Percentiles rank a stretch among this genome's conserved stretches.
These are phyloP conservation scores for Tranzscheliella williamsii DNA, from an alignment of 1,284 basidiomycete species.

Conservation along the genomic window DNA sequence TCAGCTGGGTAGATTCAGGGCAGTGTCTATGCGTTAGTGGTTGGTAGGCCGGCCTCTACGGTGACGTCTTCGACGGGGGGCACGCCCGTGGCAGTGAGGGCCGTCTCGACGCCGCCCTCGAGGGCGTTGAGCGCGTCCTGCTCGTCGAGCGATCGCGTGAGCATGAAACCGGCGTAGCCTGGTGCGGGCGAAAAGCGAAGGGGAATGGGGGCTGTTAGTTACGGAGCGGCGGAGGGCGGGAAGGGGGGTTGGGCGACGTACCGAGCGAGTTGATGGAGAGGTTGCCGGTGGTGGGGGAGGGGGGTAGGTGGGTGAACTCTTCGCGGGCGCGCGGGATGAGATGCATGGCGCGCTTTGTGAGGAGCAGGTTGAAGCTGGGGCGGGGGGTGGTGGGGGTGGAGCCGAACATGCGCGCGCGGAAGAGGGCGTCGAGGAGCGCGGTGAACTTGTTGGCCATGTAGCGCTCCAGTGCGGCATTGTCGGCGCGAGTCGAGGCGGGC, in stretches of 20 bases:
- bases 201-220: too few species aligned
- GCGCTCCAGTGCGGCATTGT: constrained; percentile 12
- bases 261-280: constrained; percentile 50
- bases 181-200: not conserved
- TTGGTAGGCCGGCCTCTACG: constrained; percentile 22
- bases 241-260: too few species aligned
- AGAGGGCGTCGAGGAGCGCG: constrained; percentile 48
- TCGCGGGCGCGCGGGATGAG: constrained; percentile 50
- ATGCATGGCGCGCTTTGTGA: constrained; percentile 55
- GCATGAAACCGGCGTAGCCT: constrained; percentile 53
- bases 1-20: too few species aligned
- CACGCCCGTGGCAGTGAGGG: constrained; percentile 28
- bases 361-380: constrained; percentile 53
- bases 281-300: constrained; percentile 23
- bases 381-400: constrained; percentile 1
- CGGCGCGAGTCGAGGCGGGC: constrained; percentile 1
- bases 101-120: constrained; percentile 23
- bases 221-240: not conserved
- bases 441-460: constrained; percentile 52
- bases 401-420: constrained; percentile 38
- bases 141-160: constrained; percentile 42
- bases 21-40: constrained; percentile 9
- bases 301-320: constrained; percentile 19
- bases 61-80: constrained; percentile 38
- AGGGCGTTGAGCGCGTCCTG: constrained; percentile 27